Evolutionary conservation across 2,329 filamentous ascomycete genomes (phyloP).

Genomic region (Aspergillus bombycis): DNA sequence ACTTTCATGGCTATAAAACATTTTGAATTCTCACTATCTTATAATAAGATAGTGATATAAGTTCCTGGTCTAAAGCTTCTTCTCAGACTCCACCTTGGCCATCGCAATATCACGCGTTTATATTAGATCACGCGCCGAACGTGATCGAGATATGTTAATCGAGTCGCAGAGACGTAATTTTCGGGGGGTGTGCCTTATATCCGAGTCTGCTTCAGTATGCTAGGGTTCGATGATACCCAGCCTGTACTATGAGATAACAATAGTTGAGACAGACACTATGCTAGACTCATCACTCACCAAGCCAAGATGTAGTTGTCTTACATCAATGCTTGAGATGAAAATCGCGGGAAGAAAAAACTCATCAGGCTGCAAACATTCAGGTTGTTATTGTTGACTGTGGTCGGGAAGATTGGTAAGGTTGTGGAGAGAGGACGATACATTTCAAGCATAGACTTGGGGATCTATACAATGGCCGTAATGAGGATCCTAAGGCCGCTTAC

Average conservation of each 20-base stretch:
- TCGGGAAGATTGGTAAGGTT: not conserved
- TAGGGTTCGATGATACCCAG: not conserved
- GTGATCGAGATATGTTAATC: not conserved
- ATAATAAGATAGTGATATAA: not conserved
- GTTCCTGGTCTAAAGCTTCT: not conserved
- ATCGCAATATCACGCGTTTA: not conserved
- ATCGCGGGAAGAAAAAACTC: not conserved
- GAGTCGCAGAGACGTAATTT: not conserved
- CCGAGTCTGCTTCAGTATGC: not conserved
- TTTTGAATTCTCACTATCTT: constrained; percentile 42
- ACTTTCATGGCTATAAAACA: constrained; percentile 99
- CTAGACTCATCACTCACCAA: not conserved
- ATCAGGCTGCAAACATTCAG: not conserved
- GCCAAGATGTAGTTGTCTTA: not conserved
- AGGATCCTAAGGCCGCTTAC: not conserved
- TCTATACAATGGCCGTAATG: not conserved
- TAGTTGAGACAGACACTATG: not conserved
- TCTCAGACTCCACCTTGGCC: not conserved
- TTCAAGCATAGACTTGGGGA: not conserved
- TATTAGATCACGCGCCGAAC: too few relatives aligned
- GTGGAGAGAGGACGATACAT: not conserved
- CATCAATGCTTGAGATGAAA: not conserved
- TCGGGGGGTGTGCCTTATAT: not conserved
- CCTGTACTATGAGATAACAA: not conserved
- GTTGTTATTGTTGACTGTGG: too few relatives aligned